These are phyloP conservation scores for Glycine latifolia DNA, from an alignment of 306 rosid species.

Conservation along the genomic window DNA sequence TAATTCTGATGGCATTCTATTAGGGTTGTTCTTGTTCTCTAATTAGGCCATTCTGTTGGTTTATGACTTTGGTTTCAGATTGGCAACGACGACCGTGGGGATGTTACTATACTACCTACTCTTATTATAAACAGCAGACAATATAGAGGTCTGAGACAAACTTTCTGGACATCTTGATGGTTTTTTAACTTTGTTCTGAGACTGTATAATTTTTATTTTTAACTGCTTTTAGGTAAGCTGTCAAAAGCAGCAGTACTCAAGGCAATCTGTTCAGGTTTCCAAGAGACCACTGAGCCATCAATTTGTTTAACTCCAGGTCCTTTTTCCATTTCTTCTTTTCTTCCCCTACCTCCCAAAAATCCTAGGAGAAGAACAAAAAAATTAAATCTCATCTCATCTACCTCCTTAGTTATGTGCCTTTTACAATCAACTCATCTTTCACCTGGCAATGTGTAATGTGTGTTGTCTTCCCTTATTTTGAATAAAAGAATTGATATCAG, in stretches of 20 bases:
- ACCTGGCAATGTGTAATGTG: not conserved
- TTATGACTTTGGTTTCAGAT: constrained; percentile 63
- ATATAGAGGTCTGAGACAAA: constrained; percentile 75
- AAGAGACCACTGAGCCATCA: constrained; percentile 93
- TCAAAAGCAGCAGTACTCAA: constrained; percentile 87
- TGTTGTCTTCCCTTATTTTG: constrained; percentile 11
- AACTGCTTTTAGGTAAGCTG: constrained; percentile 69
- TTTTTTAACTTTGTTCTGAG: not conserved
- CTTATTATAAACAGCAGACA: constrained; percentile 93
- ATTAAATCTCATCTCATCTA: not conserved
- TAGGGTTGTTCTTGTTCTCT: constrained; percentile 25
- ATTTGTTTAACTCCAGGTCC: constrained; percentile 89
- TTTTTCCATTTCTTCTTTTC: constrained; percentile 35
- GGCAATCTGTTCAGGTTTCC: constrained; percentile 90
- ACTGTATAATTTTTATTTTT: not conserved
- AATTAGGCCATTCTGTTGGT: constrained; percentile 25
- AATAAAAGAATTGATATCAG: constrained; percentile 23
- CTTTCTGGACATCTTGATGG: constrained; percentile 15
- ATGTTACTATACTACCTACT: constrained; percentile 95
- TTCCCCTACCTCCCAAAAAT: constrained; percentile 8
- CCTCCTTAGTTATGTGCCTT: constrained; percentile 28
- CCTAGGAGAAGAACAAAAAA: not conserved
- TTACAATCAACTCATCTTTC: constrained; percentile 27
- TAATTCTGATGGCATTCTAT: constrained; percentile 16
- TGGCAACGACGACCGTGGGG: constrained; percentile 88